These are phyloP conservation scores for Dalbergia oliveri DNA, from an alignment of 306 rosid genomes.

Conservation along the genomic window DNA sequence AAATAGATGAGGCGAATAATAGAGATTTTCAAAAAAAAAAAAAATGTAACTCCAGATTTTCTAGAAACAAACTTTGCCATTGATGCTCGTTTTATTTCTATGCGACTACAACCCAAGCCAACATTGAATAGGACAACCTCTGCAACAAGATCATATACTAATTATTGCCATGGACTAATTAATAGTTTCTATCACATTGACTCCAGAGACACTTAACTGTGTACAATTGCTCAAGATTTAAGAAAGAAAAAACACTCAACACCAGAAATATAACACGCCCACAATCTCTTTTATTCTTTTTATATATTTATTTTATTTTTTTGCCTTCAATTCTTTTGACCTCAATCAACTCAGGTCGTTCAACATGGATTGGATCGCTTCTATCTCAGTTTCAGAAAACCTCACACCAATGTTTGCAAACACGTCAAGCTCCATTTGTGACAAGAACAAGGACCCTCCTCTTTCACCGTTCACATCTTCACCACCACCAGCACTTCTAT, in stretches of 20 bases:
- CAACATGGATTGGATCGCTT: constrained; percentile 45
- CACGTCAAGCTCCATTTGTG: constrained; percentile 50
- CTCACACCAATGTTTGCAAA: constrained; percentile 45
- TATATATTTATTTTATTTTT: no score
- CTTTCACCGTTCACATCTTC: not conserved
- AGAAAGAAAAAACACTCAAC: not conserved
- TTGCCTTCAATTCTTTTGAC: not conserved
- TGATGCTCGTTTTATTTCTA: no score
- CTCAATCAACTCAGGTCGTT: not conserved
- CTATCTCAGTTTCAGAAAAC: constrained; percentile 51
- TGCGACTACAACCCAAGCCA: no score
- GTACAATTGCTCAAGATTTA: not conserved
- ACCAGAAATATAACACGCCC: not conserved
- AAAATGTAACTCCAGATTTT: no score
- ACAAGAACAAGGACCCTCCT: not conserved
- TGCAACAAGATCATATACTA: no score
- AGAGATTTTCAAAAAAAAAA: no score
- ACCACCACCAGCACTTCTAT: not conserved
- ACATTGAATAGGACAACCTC: no score
- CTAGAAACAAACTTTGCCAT: no score
- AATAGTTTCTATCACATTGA: not conserved
- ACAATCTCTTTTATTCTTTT: no score
- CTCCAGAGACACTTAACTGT: not conserved
- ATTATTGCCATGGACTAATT: not conserved
- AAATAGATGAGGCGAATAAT: no score